These are phyloP conservation scores for Starmera dryadoides DNA, from an alignment of 805 yeast genomes.

Conservation along the genomic window DNA sequence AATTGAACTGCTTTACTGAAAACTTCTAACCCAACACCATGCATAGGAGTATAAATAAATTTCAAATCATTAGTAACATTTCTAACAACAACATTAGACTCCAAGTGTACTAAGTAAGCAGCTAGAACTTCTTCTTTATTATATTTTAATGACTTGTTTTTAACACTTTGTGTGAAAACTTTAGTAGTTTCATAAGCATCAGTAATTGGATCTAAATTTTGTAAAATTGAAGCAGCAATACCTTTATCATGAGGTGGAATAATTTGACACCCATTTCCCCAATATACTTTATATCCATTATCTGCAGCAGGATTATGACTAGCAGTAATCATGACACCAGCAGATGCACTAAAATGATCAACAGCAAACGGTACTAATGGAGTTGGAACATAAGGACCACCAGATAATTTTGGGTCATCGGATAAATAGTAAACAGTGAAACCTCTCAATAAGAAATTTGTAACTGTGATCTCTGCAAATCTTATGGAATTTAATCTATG, in stretches of 20 bases:
- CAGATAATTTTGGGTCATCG: conserved; percentile 6
- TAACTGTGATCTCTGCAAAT: conserved; percentile 75
- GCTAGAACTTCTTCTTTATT: conserved; percentile 36
- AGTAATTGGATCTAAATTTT: conserved; percentile 55
- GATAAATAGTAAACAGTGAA: conserved; percentile 63
- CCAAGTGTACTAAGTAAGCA: conserved; percentile 31
- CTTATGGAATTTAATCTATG: conserved; percentile 76
- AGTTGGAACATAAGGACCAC: no score
- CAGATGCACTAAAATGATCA: conserved; percentile 51
- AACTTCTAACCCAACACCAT: conserved; percentile 81
- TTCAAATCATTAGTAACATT: conserved; percentile 24
- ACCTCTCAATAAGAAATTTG: conserved; percentile 63
- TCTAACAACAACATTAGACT: conserved; percentile 25
- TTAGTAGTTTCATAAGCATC: conserved; percentile 40
- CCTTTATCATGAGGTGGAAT: conserved; percentile 83
- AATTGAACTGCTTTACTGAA: conserved; percentile 35
- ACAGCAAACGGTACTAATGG: conserved; percentile 91
- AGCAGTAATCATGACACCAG: conserved; percentile 92
- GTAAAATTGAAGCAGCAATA: conserved; percentile 58
- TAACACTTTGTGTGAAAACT: conserved; percentile 25
- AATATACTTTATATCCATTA: conserved; percentile 93
- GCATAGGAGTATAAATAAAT: conserved; percentile 90
- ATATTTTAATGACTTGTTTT: conserved; percentile 23
- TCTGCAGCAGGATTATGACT: conserved; percentile 82
- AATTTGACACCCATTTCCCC: conserved; percentile 91